Conservation (phyloP, 495 filamentous ascomycete species). For the Tuber borchii region DNA sequence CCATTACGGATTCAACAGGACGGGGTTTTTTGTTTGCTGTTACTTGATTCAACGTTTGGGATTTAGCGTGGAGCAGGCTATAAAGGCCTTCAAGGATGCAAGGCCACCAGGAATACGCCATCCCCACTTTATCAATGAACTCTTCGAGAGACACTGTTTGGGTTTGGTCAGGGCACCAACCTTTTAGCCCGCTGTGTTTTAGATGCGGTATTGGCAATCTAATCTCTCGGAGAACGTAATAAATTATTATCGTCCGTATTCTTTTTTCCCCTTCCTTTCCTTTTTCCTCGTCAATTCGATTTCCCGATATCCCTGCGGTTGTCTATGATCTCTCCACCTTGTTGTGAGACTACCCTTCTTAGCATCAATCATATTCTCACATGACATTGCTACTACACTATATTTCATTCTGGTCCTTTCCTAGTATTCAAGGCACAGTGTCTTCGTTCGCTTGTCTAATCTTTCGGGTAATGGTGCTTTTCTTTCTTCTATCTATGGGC, state of each 20-base stretch:
- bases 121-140: constrained; percentile 76
- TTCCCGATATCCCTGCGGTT: neutral
- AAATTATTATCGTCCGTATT: neutral
- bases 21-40: constrained; percentile 82
- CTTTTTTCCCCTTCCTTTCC: neutral
- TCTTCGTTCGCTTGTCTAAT: neutral
- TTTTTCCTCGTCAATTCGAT: neutral
- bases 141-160: constrained; percentile 66
- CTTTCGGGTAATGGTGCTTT: neutral
- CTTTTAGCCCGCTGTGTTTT: constrained; percentile 21
- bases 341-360: neutral
- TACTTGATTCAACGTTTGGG: constrained; percentile 79
- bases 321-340: neutral
- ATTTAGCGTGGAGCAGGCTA: constrained; percentile 66
- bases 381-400: neutral
- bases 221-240: neutral
- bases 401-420: neutral
- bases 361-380: neutral
- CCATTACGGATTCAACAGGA: constrained; percentile 91
- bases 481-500: neutral
- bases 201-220: neutral
- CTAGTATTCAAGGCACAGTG: neutral
- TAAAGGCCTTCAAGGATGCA: constrained; percentile 67
- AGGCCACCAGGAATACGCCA: constrained; percentile 82
- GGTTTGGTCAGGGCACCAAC: constrained; percentile 39